These are phyloP conservation scores for Daldinia grandis DNA, from an alignment of 495 filamentous ascomycete genomes.

Conservation along the genomic window DNA sequence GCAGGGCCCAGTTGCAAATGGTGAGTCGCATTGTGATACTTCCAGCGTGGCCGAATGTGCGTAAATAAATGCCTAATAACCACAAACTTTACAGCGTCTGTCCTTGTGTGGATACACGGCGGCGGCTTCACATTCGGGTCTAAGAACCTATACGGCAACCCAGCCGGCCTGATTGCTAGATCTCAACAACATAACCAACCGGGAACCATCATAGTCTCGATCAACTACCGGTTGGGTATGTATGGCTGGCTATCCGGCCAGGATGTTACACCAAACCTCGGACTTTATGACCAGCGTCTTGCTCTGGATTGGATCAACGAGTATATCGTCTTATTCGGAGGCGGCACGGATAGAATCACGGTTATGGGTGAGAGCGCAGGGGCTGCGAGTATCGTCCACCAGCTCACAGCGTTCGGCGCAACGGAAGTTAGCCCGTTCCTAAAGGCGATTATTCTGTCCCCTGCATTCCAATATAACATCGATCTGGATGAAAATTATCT, in stretches of 20 bases:
- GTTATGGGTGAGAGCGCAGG: slow-evolving; percentile 73
- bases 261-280: slow-evolving; percentile 66
- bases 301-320: slow-evolving; percentile 73
- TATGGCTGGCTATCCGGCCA: slow-evolving; percentile 69
- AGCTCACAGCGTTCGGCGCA: slow-evolving; percentile 66
- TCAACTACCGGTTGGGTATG: slow-evolving; percentile 70
- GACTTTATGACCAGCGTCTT: slow-evolving; percentile 68
- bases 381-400: slow-evolving; percentile 61
- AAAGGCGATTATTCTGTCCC: slow-evolving; percentile 44
- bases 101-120: slow-evolving; percentile 69
- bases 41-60: background rate
- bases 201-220: slow-evolving; percentile 64
- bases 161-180: slow-evolving; percentile 57
- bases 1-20: background rate
- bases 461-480: slow-evolving; percentile 37
- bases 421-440: slow-evolving; percentile 36
- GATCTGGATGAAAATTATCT: slow-evolving; percentile 29
- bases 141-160: slow-evolving; percentile 52
- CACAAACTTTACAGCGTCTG: slow-evolving; percentile 51
- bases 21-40: background rate
- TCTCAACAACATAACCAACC: slow-evolving; percentile 47
- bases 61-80: slow-evolving; percentile 7
- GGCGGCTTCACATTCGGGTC: slow-evolving; percentile 63
- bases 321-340: slow-evolving; percentile 71
- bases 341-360: slow-evolving; percentile 65